Evolutionary conservation across 805 yeast genomes (phyloP).

Genomic region (Wickerhamomyces alni): DNA sequence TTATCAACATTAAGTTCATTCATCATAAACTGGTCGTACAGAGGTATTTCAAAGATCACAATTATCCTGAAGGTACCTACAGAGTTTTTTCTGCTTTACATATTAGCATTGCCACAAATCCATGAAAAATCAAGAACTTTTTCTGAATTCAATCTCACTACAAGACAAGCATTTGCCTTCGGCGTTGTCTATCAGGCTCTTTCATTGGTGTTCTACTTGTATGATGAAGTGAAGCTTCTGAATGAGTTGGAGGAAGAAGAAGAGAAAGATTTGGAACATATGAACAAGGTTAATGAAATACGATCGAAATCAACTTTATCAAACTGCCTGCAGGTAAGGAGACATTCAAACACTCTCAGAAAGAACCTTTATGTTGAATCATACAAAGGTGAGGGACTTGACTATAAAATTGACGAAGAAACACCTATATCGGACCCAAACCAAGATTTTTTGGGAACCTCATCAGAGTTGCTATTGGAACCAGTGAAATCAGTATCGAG

Average conservation of each 20-base stretch:
- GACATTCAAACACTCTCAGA: slow-evolving; percentile 19
- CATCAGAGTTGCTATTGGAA: not conserved
- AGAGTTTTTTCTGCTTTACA: slow-evolving; percentile 28
- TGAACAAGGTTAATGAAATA: slow-evolving; percentile 12
- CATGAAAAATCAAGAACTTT: slow-evolving; percentile 20
- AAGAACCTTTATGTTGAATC: slow-evolving; percentile 16
- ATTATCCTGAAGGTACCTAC: slow-evolving; percentile 30
- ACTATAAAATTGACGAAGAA: not conserved
- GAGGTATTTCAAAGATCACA: slow-evolving; percentile 24
- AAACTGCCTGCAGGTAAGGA: slow-evolving; percentile 30
- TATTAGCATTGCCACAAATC: slow-evolving; percentile 35
- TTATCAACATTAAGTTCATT: slow-evolving; percentile 31
- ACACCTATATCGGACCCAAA: slow-evolving; percentile 3
- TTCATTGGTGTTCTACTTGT: slow-evolving; percentile 27
- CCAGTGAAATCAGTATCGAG: not conserved
- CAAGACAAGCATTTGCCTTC: slow-evolving; percentile 32
- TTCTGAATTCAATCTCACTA: slow-evolving; percentile 33
- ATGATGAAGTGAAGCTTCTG: slow-evolving; percentile 19
- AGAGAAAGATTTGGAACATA: slow-evolving; percentile 9
- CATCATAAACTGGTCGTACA: slow-evolving; percentile 19
- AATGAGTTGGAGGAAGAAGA: slow-evolving; percentile 16
- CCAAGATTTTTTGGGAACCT: slow-evolving; percentile 2
- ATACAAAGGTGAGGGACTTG: not conserved
- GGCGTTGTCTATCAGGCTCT: slow-evolving; percentile 21
- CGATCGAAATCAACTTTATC: slow-evolving; percentile 29